Base-by-base conservation (phyloP, 2,329 filamentous ascomycete species). In the Anthostomella pinea region DNA sequence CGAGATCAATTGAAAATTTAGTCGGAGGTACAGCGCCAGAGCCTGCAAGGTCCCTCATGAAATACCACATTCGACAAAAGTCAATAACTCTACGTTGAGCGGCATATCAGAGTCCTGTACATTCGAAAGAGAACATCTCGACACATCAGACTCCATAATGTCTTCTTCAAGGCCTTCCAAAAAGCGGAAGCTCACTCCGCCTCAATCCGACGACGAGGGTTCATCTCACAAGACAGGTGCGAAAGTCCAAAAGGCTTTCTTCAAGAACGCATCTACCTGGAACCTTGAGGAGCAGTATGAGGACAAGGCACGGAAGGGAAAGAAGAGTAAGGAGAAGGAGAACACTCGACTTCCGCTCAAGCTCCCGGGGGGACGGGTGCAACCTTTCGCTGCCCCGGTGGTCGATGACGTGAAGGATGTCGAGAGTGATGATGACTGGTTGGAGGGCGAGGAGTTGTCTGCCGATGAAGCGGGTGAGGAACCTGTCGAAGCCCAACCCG, bases 201-300 rank as follows among this genome's bases (percentile, higher is more conserved):
- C 70, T 14, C 63, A 63, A 19, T 65, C 67, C 2, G 69, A 73
- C 27, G 71, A 70, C 28, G 70, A 73, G 29, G 54, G 56, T 9
- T 35, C 57, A 49, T 46, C 59, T 46, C 23, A 56, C 49, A 39
- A 53, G 34, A 48, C 59, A 35, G 48, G 45, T 19, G 41, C 54
- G 18, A 70, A 65, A 35, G 62, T 70, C n/a, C 73, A 78, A 39
- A 77, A 77, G 49, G 74, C 77, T 35, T 89, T 90, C 61, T 77
- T 87, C 66, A 78, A 79, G 53, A 83, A 79, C 54, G 87, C 85
- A 5, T 74, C 86, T 41, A 83, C 81, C 64, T 97, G 91, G 89
- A 81, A 95, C 56, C 75, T 95, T 31, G 93, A 95, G 68, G 85
- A 95, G 58, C 84, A 87, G 62, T 97, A 96, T 70, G 89, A 95